Percentiles rank a stretch among this genome's conserved stretches.
phyloP scores from a whole-genome alignment of 148 eudicot genomes.

The Dianthus caryophyllus region DNA sequence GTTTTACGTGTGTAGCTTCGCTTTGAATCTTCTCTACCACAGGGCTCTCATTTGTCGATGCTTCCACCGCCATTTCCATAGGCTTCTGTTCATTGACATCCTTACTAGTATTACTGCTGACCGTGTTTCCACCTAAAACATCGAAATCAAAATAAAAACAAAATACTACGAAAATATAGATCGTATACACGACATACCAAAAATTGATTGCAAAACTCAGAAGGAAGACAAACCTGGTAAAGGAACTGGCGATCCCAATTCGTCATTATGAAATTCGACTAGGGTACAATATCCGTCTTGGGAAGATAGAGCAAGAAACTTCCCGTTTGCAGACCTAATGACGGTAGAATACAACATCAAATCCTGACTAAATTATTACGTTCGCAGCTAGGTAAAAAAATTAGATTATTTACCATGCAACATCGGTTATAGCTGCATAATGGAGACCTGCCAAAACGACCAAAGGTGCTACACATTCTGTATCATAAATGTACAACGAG shows the following conservation, averaged over 20 bases:
- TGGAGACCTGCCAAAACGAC: constrained; percentile 87
- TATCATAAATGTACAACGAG: constrained; percentile 84
- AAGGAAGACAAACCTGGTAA: constrained; percentile 46
- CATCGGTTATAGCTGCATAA: constrained; percentile 94
- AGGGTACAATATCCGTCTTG: constrained; percentile 96
- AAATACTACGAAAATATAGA: not conserved
- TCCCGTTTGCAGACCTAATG: constrained; percentile 72
- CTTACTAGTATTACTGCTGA: constrained; percentile 10
- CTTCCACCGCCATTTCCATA: constrained; percentile 26
- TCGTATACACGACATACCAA: not conserved
- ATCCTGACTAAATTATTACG: not conserved
- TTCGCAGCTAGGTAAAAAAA: not conserved
- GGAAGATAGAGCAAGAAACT: constrained; percentile 73
- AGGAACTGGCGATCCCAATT: constrained; percentile 62
- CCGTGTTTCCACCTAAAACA: constrained; percentile 30
- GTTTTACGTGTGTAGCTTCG: constrained; percentile 21
- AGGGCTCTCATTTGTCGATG: constrained; percentile 18
- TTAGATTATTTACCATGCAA: constrained; percentile 56
- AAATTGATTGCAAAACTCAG: not conserved
- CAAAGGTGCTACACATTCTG: constrained; percentile 70
- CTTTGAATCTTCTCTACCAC: constrained; percentile 22
- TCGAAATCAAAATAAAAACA: not conserved
- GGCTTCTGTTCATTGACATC: constrained; percentile 21
- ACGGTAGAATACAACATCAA: not conserved
- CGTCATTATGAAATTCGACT: constrained; percentile 73